Conservation (phyloP, 192 early-diverging fungal species). For the Kappamyces sp. region DNA sequence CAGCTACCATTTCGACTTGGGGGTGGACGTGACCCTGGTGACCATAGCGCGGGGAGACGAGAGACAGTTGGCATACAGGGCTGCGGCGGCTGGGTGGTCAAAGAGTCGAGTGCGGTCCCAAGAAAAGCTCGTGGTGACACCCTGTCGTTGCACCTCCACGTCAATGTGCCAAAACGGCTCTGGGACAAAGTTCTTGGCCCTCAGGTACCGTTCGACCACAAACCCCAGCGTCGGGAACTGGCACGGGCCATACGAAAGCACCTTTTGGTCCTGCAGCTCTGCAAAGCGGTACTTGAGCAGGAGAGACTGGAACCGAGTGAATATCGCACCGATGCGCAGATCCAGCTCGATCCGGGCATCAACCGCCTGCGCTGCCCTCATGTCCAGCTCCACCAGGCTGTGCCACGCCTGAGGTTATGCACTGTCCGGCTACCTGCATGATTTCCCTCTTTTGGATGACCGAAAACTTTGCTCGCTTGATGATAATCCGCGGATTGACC, state of each 20-base stretch:
- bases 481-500: constrained; percentile 57
- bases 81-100: constrained; percentile 62
- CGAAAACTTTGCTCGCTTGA: constrained; percentile 85
- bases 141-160: constrained; percentile 40
- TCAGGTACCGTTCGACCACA: constrained; percentile 76
- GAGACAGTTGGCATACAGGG: constrained; percentile 72
- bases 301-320: constrained; percentile 89
- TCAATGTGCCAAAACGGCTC: constrained; percentile 89
- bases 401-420: constrained; percentile 75
- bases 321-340: constrained; percentile 82
- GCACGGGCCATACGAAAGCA: constrained; percentile 88
- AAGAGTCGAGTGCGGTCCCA: constrained; percentile 75
- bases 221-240: constrained; percentile 97
- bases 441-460: constrained; percentile 68
- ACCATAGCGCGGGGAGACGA: constrained; percentile 52
- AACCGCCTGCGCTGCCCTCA: constrained; percentile 70
- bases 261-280: constrained; percentile 41
- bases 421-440: constrained; percentile 25
- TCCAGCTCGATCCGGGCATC: constrained; percentile 82
- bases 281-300: constrained; percentile 50
- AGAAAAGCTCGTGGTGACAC: constrained; percentile 50
- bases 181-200: constrained; percentile 71
- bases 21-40: constrained; percentile 48
- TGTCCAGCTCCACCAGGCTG: constrained; percentile 65
- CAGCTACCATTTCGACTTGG: constrained; percentile 72